These are phyloP conservation scores for Beta lomatogona DNA, from an alignment of 179 eudicot species.

Conservation along the genomic window DNA sequence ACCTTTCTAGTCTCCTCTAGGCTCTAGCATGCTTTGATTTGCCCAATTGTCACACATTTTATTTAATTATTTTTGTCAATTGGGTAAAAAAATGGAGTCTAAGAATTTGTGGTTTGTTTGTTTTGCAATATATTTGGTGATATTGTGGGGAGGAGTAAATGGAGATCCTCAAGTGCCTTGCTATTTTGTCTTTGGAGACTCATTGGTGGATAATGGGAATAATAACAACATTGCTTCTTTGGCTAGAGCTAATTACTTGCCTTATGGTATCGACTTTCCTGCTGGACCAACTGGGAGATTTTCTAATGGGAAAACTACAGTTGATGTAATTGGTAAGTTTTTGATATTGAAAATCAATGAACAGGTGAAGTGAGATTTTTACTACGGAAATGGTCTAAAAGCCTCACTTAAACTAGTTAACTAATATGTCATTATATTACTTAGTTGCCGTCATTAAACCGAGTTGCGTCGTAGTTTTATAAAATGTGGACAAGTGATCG, in stretches of 20 bases:
- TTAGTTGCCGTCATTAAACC: background rate
- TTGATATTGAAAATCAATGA: background rate
- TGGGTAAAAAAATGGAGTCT: conserved; percentile 18
- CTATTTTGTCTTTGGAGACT: conserved; percentile 81
- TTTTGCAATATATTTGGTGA: conserved; percentile 13
- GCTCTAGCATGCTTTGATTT: background rate
- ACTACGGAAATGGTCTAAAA: too few species aligned
- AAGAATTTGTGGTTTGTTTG: conserved; percentile 12
- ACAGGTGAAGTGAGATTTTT: too few species aligned
- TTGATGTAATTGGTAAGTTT: conserved; percentile 63
- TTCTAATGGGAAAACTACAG: conserved; percentile 67
- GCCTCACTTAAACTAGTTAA: background rate
- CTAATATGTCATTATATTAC: too few species aligned
- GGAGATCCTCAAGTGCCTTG: conserved; percentile 72
- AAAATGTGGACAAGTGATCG: background rate
- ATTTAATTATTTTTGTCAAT: background rate
- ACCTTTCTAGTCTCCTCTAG: conserved; percentile 8
- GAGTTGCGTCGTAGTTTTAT: too few species aligned
- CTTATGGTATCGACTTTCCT: conserved; percentile 81
- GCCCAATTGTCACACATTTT: background rate
- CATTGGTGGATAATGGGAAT: conserved; percentile 85
- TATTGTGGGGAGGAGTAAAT: conserved; percentile 24
- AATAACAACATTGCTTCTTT: conserved; percentile 64
- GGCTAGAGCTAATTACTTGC: conserved; percentile 75
- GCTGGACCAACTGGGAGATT: conserved; percentile 81